Base-by-base conservation (phyloP, 805 yeast genomes). In the Candida silvatica region DNA sequence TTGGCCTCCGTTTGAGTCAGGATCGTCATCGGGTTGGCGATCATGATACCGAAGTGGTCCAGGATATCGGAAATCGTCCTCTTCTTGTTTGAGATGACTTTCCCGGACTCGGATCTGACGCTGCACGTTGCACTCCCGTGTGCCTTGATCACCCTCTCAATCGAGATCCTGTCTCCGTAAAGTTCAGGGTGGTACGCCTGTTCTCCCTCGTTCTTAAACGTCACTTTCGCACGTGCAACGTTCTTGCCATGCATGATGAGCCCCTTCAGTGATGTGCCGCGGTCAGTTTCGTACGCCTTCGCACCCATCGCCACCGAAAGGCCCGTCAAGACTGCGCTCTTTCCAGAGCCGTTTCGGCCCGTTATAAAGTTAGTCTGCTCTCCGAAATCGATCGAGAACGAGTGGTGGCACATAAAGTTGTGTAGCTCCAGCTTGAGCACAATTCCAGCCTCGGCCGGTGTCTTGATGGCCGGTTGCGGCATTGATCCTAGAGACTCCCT, bases 1-100 rank as follows among this genome's bases (percentile, higher is more conserved):
- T 95, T 74, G 2, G 99, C 97, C 40, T 80, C 83, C 46, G 92
- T 97, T 55, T 92, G 99, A 1, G 95, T 85, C 33, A 92, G 64
- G 49, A 92, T 83, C 2, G 95, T 83, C 72, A 92, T 74, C 5
- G 97, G 96, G 47, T 92, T 92, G 47, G 78, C 88, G 18, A 92
- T 80, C 5, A 84, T 78, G 29, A 90, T 78, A 30, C 80, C 77
- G 51, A 80, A 86, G 42, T 69, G 71, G 43, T 73, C 77, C 31
- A 87, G 58, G 3, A 92, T 78, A 4, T 69, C 71, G 43, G 76
- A 85, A 20, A 92, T 58, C 11, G 77, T 81, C 20, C 67, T 64
- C 39, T 77, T 80, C 47, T 78, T 81, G 12, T 62, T 65, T 2
- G 87, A 73, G 0, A 83, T 57, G 3, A 65, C 64, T 34, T 62